These are phyloP conservation scores for Globisporangium paddicum DNA, from an alignment of 352 stramenopile genomes.

Conservation along the genomic window DNA sequence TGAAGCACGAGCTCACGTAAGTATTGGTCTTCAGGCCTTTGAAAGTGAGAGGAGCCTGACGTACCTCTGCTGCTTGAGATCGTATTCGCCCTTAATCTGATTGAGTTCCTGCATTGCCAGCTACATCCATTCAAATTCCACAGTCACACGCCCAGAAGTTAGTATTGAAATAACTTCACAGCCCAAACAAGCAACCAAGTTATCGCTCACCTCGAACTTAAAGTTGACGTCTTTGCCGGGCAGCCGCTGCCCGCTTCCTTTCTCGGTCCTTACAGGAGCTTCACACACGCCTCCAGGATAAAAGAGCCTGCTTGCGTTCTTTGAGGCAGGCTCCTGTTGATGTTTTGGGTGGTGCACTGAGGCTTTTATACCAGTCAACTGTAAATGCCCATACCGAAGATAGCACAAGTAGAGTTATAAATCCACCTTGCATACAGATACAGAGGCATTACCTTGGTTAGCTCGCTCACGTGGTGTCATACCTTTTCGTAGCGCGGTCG, in stretches of 20 bases:
- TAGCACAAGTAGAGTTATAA: background rate
- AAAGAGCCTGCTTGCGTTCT: slow-evolving; percentile 2
- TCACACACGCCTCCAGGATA: slow-evolving; percentile 3
- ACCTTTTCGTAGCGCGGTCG: slow-evolving; percentile 18
- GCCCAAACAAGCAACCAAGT: background rate
- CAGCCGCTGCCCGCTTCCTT: background rate
- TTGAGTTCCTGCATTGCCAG: slow-evolving; percentile 45
- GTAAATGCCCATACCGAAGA: background rate
- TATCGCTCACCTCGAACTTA: slow-evolving; percentile 36
- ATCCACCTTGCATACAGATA: background rate
- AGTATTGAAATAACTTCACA: background rate
- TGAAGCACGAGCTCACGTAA: background rate
- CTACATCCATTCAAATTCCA: slow-evolving; percentile 10
- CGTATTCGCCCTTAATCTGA: slow-evolving; percentile 38
- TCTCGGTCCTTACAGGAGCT: background rate
- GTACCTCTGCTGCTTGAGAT: slow-evolving; percentile 30
- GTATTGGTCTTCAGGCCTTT: background rate
- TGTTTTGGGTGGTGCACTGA: background rate
- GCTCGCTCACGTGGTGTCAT: background rate
- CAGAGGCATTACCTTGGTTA: background rate
- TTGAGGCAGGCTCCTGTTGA: background rate
- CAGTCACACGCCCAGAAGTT: background rate
- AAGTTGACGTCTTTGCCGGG: slow-evolving; percentile 25
- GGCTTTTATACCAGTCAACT: background rate
- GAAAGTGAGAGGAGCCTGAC: background rate